Evolutionary conservation across 2,329 filamentous ascomycete genomes (phyloP).

Genomic region (Penicillium sp.): DNA sequence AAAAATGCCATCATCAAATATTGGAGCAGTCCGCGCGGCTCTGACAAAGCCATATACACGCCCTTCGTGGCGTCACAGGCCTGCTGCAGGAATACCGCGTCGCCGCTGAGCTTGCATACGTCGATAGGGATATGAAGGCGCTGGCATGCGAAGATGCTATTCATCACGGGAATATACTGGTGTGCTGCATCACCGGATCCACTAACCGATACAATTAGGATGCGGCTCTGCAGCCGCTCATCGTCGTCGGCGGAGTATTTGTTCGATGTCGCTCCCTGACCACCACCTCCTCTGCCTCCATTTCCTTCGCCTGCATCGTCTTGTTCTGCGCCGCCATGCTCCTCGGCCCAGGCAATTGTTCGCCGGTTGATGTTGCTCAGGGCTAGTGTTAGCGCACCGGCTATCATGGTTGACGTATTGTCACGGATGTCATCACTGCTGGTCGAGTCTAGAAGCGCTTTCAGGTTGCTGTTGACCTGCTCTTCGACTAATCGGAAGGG

Average conservation of each 20-base stretch:
- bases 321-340: conserved; percentile 48
- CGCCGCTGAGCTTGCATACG: conserved; percentile 79
- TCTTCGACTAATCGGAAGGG: conserved; percentile 86
- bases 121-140: conserved; percentile 87
- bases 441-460: conserved; percentile 70
- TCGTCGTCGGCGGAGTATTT: conserved; percentile 27
- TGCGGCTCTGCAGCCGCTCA: conserved; percentile 68
- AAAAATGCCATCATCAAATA: conserved; percentile 94
- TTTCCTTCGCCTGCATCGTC: conserved; percentile 37
- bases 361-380: conserved; percentile 88
- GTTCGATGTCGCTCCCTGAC: conserved; percentile 24
- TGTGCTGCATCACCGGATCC: conserved; percentile 82
- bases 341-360: conserved; percentile 62
- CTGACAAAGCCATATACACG: conserved; percentile 64
- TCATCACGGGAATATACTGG: conserved; percentile 98
- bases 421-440: conserved; percentile 57
- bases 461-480: conserved; percentile 72
- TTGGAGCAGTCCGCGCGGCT: conserved; percentile 73
- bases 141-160: conserved; percentile 92
- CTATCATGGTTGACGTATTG: conserved; percentile 79
- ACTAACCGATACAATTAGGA: conserved; percentile 86
- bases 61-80: conserved; percentile 73
- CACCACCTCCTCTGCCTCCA: conserved; percentile 20
- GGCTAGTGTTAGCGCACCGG: conserved; percentile 85
- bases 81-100: conserved; percentile 92